Base-by-base conservation (phyloP, 768 basidiomycete species). In the Brasilioporus rufonigricans region DNA sequence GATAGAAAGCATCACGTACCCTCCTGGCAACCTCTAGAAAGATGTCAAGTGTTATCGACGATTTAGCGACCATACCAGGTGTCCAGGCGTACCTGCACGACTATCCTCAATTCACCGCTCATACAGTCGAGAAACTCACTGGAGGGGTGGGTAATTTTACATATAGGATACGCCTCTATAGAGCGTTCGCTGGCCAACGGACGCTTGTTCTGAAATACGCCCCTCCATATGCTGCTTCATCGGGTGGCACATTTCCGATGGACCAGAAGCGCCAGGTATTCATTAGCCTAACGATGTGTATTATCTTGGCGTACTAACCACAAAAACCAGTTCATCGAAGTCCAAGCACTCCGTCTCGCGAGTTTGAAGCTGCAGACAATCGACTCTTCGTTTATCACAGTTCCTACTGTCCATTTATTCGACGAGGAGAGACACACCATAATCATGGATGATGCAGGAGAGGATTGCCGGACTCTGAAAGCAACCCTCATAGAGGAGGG, bases 381-480 rank as follows among this genome's bases (percentile, higher is more conserved):
- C 2, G 52, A 50, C 18, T 66, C 73, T 24, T 68, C 76, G 3
- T 48, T 79, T 18, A 74, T 82, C 45, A 76, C 73, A 2, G 77
- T 81, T 5, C 85, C 85, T 2, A 63, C 53, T 7, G 71, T 87
- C 16, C 71, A 79, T 61, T 66, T 73, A 32, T 78, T 80, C 62
- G 85, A 88, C 60, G 65, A 75, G 38, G 70, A 68, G 24, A 73
- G 65, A 11, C 72, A 79, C 56, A 79, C 77, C 14, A 74, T 87
- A 36, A 76, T 88, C 63, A 85, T 87, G 76, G 81, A 85, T 43
- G 86, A 88, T 54, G 76, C 74, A 48, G 86, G 86, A 4, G 65
- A 62, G 31, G 57, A 65, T 4, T 43, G 52, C 19, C 53, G 39
- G 39, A 77, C 69, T 4, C 65, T 82, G 45, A 82, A 82, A 59